These are phyloP conservation scores for Aureobasidium vineae DNA, from an alignment of 2,329 filamentous ascomycete species.

Conservation along the genomic window DNA sequence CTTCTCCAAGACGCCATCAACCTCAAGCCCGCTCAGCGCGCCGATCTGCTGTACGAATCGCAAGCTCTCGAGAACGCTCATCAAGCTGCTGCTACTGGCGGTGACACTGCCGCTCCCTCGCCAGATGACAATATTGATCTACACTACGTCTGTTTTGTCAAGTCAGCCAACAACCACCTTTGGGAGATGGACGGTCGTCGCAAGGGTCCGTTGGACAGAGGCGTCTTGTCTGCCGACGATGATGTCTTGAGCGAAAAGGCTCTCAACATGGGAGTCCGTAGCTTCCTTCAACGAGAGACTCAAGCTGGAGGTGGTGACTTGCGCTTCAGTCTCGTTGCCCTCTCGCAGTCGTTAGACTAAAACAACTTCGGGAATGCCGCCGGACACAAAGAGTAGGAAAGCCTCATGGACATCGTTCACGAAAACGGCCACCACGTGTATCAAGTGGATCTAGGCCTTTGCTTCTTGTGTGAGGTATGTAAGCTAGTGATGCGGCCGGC, in stretches of 20 bases:
- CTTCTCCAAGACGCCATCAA: conserved; percentile 70
- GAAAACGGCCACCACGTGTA: conserved; percentile 15
- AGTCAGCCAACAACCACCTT: conserved; percentile 62
- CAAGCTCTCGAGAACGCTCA: conserved; percentile 75
- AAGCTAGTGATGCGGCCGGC: not conserved
- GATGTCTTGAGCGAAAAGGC: conserved; percentile 66
- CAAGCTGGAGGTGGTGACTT: conserved; percentile 57
- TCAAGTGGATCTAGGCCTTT: not conserved
- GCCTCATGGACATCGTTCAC: not conserved
- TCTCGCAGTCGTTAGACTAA: conserved; percentile 58
- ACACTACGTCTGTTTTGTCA: conserved; percentile 95
- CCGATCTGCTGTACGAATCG: conserved; percentile 73
- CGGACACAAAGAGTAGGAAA: not conserved
- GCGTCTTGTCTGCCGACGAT: conserved; percentile 44
- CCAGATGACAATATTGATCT: conserved; percentile 83
- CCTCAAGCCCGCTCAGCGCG: conserved; percentile 63
- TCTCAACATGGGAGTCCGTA: conserved; percentile 65
- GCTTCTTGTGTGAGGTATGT: conserved; percentile 1
- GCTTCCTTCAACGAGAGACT: conserved; percentile 59
- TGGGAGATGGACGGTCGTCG: conserved; percentile 79
- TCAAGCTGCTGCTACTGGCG: conserved; percentile 69
- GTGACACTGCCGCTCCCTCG: conserved; percentile 74
- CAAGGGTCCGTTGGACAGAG: conserved; percentile 69
- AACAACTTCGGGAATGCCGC: not conserved
- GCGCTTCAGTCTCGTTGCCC: conserved; percentile 62